Evolutionary conservation across 2,329 filamentous ascomycete genomes (phyloP).

Genomic region (Zasmidium citrigriseum): DNA sequence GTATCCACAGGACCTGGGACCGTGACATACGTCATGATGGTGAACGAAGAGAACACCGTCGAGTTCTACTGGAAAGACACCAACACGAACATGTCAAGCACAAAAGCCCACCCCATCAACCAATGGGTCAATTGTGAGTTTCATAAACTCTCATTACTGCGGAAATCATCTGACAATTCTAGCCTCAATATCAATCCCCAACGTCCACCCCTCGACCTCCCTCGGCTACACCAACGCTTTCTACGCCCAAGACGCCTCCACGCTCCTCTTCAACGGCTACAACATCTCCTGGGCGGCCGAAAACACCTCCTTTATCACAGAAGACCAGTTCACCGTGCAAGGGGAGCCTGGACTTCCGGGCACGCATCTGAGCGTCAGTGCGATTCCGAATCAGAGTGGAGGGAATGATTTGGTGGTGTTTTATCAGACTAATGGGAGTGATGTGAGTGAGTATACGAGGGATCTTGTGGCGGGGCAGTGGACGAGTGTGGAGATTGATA

Average conservation of each 20-base stretch:
- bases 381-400: slow-evolving; percentile 34
- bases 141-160: neutral
- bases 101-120: slow-evolving; percentile 42
- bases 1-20: slow-evolving; percentile 16
- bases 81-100: slow-evolving; percentile 35
- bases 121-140: slow-evolving; percentile 37
- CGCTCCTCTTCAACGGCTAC: slow-evolving; percentile 40
- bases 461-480: slow-evolving; percentile 34
- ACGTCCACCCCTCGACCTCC: slow-evolving; percentile 42
- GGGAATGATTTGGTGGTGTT: slow-evolving; percentile 36
- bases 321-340: slow-evolving; percentile 37
- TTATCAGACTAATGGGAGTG: slow-evolving; percentile 33
- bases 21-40: slow-evolving; percentile 46
- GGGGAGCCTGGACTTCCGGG: slow-evolving; percentile 39
- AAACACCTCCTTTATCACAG: slow-evolving; percentile 37
- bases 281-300: slow-evolving; percentile 42
- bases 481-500: slow-evolving; percentile 24
- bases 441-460: slow-evolving; percentile 32
- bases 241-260: slow-evolving; percentile 41
- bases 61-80: slow-evolving; percentile 50
- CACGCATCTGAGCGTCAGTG: slow-evolving; percentile 43
- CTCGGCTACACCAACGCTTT: slow-evolving; percentile 47
- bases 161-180: neutral
- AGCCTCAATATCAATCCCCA: slow-evolving; percentile 33
- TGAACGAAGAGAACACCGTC: slow-evolving; percentile 40